A percentile compares a stretch with the other conserved stretches of the same genome.
These are phyloP conservation scores for Oryza longistaminata DNA, from an alignment of 176 grass and related monocot species.

Conservation along the genomic window DNA sequence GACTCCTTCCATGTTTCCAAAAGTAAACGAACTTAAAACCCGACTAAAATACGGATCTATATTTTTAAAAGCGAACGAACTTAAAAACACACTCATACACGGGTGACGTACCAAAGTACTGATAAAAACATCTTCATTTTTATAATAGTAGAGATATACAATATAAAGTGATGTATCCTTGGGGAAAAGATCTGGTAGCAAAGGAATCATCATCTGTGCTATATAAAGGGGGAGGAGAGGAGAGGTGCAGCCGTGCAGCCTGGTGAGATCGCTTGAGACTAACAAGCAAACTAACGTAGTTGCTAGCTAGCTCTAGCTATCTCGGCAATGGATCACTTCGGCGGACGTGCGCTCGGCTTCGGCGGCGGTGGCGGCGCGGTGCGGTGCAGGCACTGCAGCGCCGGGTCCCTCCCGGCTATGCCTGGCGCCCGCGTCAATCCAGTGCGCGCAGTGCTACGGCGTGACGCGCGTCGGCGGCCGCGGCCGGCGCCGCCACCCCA, in stretches of 20 bases:
- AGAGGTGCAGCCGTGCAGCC: background rate
- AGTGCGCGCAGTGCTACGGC: constrained; percentile 53
- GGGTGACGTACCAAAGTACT: no score
- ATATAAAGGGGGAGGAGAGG: no score
- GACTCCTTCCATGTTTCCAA: no score
- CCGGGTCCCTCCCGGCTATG: constrained; percentile 20
- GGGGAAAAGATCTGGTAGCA: no score
- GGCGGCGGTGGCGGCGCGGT: background rate
- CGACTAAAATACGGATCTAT: no score
- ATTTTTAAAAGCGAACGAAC: no score
- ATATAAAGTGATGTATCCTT: no score
- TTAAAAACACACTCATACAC: no score
- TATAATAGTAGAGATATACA: no score
- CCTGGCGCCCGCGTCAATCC: constrained; percentile 35
- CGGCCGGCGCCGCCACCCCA: background rate
- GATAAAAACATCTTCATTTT: no score
- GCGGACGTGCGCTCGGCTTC: background rate
- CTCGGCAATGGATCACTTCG: constrained; percentile 24
- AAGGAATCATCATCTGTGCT: no score
- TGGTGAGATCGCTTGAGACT: background rate
- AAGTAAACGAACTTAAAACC: no score
- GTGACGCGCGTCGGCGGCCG: constrained; percentile 48
- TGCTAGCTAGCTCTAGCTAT: background rate
- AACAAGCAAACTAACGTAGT: background rate
- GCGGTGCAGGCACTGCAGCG: constrained; percentile 48